Evolutionary conservation across 208 protist genomes (phyloP).

Genomic region (Crithidia acanthocephali): DNA sequence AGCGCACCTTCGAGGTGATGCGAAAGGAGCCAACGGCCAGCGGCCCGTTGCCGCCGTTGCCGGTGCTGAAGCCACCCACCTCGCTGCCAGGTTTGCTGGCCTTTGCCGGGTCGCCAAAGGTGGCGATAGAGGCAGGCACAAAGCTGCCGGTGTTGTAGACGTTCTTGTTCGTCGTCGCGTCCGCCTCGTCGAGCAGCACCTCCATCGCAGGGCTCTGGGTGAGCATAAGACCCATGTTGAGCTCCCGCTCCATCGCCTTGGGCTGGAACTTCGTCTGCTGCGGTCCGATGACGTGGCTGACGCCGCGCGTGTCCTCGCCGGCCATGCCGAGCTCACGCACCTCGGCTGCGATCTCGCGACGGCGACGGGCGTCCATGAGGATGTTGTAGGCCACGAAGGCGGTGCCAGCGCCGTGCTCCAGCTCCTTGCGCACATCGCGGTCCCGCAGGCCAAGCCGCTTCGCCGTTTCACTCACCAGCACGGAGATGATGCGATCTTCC

Average conservation of each 20-base stretch:
- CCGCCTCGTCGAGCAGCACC: conserved; percentile 66
- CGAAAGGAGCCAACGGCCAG: conserved; percentile 50
- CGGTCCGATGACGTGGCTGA: conserved; percentile 19
- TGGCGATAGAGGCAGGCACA: conserved; percentile 67
- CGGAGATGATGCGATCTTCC: conserved; percentile 76
- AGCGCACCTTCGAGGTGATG: conserved; percentile 35
- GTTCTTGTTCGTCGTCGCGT: conserved; percentile 76
- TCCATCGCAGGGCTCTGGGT: conserved; percentile 91
- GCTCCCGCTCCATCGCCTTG: conserved; percentile 79
- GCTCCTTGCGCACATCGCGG: conserved; percentile 66
- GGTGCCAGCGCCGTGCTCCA: conserved; percentile 62
- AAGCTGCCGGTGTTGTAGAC: conserved; percentile 81
- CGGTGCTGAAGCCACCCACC: conserved; percentile 2
- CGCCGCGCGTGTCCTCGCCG: conserved; percentile 26
- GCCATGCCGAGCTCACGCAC: conserved; percentile 48
- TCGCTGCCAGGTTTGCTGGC: conserved; percentile 33
- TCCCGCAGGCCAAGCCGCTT: conserved; percentile 61
- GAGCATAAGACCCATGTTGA: conserved; percentile 87
- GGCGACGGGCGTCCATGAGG: conserved; percentile 68
- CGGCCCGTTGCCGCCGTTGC: conserved; percentile 17
- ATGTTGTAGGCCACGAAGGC: conserved; percentile 90
- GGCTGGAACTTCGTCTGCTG: conserved; percentile 43
- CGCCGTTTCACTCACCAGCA: conserved; percentile 64
- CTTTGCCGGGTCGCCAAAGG: conserved; percentile 21
- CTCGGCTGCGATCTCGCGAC: conserved; percentile 69